A percentile compares a stretch with the other conserved stretches of the same genome.
phyloP scores from a whole-genome alignment of 2,329 filamentous ascomycete species.

The Colletotrichum eremochloae region DNA sequence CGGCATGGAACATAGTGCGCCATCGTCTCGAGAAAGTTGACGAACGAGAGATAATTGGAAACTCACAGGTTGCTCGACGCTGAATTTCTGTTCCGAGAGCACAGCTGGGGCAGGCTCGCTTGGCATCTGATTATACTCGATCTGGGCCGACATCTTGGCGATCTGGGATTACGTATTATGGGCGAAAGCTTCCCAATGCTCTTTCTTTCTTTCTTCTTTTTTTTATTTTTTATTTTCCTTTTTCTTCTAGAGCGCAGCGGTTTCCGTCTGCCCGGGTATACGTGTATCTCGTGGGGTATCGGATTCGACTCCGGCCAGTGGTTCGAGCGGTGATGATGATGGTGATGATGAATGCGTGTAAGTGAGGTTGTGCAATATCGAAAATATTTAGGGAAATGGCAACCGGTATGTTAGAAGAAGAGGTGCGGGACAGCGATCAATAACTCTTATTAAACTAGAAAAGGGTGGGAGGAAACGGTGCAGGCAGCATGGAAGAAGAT shows the following conservation, averaged over 20 bases:
- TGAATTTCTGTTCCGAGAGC: conserved; percentile 46
- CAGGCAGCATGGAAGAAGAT: conserved; percentile 1
- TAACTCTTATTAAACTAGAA: background rate
- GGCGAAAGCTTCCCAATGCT: background rate
- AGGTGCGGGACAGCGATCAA: conserved; percentile 20
- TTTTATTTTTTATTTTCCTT: background rate
- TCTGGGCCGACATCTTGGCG: conserved; percentile 24
- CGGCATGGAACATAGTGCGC: background rate
- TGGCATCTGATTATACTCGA: conserved; percentile 49
- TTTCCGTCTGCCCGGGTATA: background rate
- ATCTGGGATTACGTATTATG: conserved; percentile 21
- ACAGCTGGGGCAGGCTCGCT: conserved; percentile 51
- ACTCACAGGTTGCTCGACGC: conserved; percentile 54
- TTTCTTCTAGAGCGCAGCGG: background rate
- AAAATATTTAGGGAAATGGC: background rate
- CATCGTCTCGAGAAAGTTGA: background rate
- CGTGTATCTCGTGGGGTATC: background rate
- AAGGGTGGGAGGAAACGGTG: background rate
- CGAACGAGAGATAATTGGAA: conserved; percentile 2
- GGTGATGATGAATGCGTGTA: background rate
- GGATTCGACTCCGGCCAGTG: background rate
- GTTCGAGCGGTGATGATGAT: conserved; percentile 13
- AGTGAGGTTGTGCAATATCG: background rate
- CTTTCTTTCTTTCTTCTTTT: background rate
- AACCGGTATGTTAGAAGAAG: background rate